Evolutionary conservation across 495 filamentous ascomycete genomes (phyloP).

Genomic region (Monascus purpureus): DNA sequence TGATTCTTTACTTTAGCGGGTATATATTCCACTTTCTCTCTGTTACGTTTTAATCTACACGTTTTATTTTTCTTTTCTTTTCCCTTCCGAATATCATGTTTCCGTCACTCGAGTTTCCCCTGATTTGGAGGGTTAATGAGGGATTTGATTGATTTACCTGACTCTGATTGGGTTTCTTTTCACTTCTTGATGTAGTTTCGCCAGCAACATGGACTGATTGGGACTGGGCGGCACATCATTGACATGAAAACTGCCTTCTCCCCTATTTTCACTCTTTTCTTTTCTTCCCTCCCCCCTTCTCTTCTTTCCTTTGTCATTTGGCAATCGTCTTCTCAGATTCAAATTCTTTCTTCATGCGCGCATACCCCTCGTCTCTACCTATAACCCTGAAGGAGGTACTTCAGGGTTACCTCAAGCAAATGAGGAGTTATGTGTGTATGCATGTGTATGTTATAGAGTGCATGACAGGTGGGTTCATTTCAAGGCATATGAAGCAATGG

Average conservation of each 20-base stretch:
- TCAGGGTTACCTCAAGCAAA: background rate
- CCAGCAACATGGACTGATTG: conserved; percentile 20
- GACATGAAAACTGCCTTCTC: too few species aligned
- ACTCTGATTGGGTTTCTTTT: conserved; percentile 7
- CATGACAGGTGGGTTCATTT: background rate
- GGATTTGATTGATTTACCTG: background rate
- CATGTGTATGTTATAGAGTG: background rate
- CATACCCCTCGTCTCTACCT: background rate
- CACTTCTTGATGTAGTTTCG: conserved; percentile 25
- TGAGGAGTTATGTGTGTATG: background rate
- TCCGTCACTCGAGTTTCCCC: conserved; percentile 2
- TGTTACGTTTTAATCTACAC: conserved; percentile 14
- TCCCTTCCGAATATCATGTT: conserved; percentile 4
- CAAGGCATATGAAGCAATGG: too few species aligned
- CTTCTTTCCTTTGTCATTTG: conserved; percentile 3
- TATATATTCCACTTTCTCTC: conserved; percentile 2
- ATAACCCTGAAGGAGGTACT: too few species aligned
- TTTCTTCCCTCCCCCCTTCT: conserved; percentile 4
- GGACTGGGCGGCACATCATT: too few species aligned
- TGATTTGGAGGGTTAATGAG: background rate
- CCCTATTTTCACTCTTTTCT: conserved; percentile 9
- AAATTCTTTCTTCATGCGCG: conserved; percentile 1
- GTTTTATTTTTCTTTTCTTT: conserved; percentile 6
- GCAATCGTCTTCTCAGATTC: conserved; percentile 2
- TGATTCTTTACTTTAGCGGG: conserved; percentile 69